These are phyloP conservation scores for Pouteria glomerata DNA, from an alignment of 148 eudicot genomes.

Conservation along the genomic window DNA sequence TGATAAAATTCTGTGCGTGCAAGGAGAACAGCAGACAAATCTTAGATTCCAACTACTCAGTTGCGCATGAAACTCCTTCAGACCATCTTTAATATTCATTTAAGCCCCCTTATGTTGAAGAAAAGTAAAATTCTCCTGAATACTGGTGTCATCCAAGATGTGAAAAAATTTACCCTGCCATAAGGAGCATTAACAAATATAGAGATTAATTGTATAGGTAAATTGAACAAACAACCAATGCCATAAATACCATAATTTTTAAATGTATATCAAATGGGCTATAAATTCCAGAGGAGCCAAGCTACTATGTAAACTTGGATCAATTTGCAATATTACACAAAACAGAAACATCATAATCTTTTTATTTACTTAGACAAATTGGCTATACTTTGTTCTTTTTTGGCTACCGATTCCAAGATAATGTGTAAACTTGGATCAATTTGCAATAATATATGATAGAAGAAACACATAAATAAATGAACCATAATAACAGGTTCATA, in stretches of 20 bases:
- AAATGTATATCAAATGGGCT: not conserved
- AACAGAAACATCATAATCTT: not conserved
- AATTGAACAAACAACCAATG: slow-evolving; percentile 1
- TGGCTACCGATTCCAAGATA: not conserved
- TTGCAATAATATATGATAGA: not conserved
- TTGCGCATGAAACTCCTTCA: slow-evolving; percentile 2
- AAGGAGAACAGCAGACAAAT: slow-evolving; percentile 6
- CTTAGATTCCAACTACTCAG: slow-evolving; percentile 5
- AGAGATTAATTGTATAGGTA: not conserved
- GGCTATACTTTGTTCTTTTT: no score
- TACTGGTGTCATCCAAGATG: slow-evolving; percentile 1
- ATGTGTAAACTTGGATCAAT: not conserved
- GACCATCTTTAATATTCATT: not conserved
- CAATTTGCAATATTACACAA: not conserved
- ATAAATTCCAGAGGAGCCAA: not conserved
- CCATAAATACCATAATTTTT: not conserved
- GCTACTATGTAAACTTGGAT: not conserved
- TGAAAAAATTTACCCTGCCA: slow-evolving; percentile 13
- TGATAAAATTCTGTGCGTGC: slow-evolving; percentile 8
- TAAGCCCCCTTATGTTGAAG: not conserved
- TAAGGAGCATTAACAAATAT: not conserved
- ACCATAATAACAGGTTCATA: not conserved
- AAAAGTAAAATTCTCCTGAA: not conserved
- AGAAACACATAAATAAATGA: not conserved
- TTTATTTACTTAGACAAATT: not conserved